phyloP scores from a whole-genome alignment of 352 stramenopile species.

The Achlya hypogyna region DNA sequence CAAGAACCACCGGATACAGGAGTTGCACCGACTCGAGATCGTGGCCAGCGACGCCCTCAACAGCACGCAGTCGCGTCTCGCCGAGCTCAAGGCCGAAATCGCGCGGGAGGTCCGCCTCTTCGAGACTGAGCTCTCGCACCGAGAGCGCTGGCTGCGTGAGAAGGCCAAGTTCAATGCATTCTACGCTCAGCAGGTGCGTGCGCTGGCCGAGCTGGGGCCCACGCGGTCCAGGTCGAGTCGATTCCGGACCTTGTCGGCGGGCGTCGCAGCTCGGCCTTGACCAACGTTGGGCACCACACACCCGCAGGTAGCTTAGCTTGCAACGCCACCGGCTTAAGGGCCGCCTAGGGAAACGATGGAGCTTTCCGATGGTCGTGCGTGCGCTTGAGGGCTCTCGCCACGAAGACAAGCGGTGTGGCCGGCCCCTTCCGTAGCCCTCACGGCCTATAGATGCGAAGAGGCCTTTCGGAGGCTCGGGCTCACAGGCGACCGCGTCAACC shows the following conservation, averaged over 20 bases:
- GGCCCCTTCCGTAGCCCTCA: not conserved
- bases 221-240: not conserved
- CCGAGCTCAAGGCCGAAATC: slow-evolving; percentile 65
- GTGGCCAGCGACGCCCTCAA: slow-evolving; percentile 55
- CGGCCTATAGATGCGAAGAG: slow-evolving; percentile 18
- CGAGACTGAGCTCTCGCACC: slow-evolving; percentile 50
- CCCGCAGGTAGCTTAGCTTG: not conserved
- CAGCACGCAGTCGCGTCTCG: slow-evolving; percentile 37
- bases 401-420: slow-evolving; percentile 7
- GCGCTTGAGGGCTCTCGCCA: not conserved
- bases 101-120: slow-evolving; percentile 47
- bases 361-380: not conserved
- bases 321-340: not conserved
- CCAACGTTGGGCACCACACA: not conserved
- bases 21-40: slow-evolving; percentile 74
- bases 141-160: slow-evolving; percentile 66
- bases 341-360: not conserved
- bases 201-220: not conserved
- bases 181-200: slow-evolving; percentile 62
- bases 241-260: not conserved
- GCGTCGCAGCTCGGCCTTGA: not conserved
- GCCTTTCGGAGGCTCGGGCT: slow-evolving; percentile 62
- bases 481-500: slow-evolving; percentile 41
- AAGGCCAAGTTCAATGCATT: slow-evolving; percentile 81
- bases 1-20: slow-evolving; percentile 52